Conservation (phyloP, 164 flowering plant genomes). For the Sedum album region DNA sequence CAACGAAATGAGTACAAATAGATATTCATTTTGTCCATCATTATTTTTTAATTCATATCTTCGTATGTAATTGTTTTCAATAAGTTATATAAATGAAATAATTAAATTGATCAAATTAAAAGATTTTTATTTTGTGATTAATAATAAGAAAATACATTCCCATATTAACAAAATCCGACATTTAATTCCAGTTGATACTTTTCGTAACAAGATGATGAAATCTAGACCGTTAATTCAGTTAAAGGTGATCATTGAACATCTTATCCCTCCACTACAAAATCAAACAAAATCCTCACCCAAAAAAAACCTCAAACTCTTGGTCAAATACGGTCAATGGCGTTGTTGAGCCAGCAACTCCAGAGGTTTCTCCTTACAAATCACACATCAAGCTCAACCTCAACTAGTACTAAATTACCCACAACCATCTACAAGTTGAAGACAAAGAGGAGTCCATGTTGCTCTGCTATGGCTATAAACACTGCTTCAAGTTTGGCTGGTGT, state of each 20-base stretch:
- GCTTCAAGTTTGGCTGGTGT: constrained; percentile 40
- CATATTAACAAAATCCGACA: no score
- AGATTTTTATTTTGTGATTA: no score
- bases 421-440: constrained; percentile 8
- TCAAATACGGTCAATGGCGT: constrained; percentile 43
- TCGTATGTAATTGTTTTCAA: no score
- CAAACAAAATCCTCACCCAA: background rate
- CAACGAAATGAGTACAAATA: no score
- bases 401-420: constrained; percentile 4
- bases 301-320: background rate
- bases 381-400: constrained; percentile 12
- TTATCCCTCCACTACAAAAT: constrained; percentile 17
- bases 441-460: constrained; percentile 27
- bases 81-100: no score
- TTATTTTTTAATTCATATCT: no score
- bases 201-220: background rate
- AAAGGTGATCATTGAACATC: constrained; percentile 36
- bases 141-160: no score
- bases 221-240: constrained; percentile 29
- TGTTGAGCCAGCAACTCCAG: constrained; percentile 55
- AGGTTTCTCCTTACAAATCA: constrained; percentile 30
- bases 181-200: no score
- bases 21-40: no score
- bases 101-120: no score
- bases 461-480: constrained; percentile 72